Percentiles rank a stretch among this genome's conserved stretches.
Conservation (phyloP, 179 eudicot genomes). For the Patellifolia procumbens region DNA sequence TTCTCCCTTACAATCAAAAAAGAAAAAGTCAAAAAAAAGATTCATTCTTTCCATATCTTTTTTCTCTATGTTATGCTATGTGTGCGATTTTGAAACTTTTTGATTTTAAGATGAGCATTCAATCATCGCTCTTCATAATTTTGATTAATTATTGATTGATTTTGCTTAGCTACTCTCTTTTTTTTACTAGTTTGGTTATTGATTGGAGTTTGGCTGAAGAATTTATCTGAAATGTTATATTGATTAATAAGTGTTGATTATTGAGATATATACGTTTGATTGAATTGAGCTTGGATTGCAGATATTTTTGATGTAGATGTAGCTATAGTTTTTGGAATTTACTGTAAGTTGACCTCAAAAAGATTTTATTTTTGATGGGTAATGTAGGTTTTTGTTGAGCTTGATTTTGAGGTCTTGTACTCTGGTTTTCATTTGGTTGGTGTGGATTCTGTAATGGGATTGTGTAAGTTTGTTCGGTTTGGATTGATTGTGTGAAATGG, state of each 20-base stretch:
- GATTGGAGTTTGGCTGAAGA: not conserved
- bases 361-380: not conserved
- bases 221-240: not conserved
- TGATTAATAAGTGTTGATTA: not conserved
- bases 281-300: not conserved
- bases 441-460: too few species aligned
- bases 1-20: not conserved
- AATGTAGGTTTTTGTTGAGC: constrained; percentile 1
- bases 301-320: not conserved
- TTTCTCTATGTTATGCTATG: not conserved
- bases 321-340: not conserved
- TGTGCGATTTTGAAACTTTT: not conserved
- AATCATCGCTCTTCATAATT: not conserved
- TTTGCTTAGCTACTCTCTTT: not conserved
- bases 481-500: not conserved
- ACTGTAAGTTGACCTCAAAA: not conserved
- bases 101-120: not conserved
- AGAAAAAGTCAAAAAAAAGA: not conserved
- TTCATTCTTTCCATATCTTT: not conserved
- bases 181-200: not conserved
- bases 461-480: not conserved
- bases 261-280: not conserved
- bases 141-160: not conserved
- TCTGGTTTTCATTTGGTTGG: not conserved
- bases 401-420: not conserved